Conservation (phyloP, 1,284 basidiomycete genomes). For the Somion occarium region DNA sequence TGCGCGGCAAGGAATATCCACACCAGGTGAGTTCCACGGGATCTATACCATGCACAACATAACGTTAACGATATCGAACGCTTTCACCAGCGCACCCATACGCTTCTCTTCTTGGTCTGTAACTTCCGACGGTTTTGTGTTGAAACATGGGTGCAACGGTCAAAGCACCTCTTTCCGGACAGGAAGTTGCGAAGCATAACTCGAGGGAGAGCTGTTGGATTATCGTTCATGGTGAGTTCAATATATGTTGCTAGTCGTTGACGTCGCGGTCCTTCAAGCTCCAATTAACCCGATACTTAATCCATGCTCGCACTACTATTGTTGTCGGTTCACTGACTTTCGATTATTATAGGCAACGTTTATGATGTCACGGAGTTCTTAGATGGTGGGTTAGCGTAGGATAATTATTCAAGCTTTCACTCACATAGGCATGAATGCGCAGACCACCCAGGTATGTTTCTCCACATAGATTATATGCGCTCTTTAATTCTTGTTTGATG, state of each 20-base stretch:
- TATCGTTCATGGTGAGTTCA: conserved; percentile 57
- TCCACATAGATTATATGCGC: neutral
- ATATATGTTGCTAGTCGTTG: too few species aligned
- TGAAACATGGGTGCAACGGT: too few species aligned
- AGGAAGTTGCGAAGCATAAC: conserved; percentile 22
- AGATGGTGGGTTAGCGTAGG: conserved; percentile 33
- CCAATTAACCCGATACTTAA: too few species aligned
- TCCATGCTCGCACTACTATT: neutral
- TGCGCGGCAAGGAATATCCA: neutral
- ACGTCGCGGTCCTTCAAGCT: too few species aligned
- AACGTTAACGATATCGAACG: too few species aligned
- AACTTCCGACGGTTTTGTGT: too few species aligned
- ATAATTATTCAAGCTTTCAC: neutral
- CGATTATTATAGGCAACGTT: conserved; percentile 56
- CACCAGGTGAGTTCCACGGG: too few species aligned
- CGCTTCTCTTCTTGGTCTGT: too few species aligned
- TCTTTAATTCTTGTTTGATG: neutral
- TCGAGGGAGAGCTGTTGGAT: conserved; percentile 68
- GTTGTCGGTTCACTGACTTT: conserved; percentile 11
- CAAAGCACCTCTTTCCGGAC: conserved; percentile 2
- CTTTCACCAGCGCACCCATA: too few species aligned
- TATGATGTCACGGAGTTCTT: conserved; percentile 73
- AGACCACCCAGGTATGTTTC: conserved; percentile 42
- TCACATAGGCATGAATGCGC: neutral
- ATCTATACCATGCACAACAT: too few species aligned